Conservation (phyloP, 2,329 filamentous ascomycete species). For the Grosmannia clavigera region DNA sequence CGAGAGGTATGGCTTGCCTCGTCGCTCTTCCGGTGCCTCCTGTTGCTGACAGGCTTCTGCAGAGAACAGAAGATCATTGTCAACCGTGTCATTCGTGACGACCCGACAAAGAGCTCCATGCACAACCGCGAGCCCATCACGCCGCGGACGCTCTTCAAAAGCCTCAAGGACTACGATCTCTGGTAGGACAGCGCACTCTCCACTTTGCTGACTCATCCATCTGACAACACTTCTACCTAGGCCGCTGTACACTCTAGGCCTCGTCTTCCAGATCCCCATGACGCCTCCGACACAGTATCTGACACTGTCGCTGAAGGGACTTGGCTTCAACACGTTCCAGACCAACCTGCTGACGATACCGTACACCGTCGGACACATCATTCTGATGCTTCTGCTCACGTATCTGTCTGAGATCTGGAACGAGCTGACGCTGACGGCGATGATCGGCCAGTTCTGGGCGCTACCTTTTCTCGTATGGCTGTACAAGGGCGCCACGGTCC, state of each 20-base stretch:
- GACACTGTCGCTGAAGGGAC: slow-evolving; percentile 41
- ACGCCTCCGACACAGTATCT: slow-evolving; percentile 39
- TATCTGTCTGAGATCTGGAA: slow-evolving; percentile 31
- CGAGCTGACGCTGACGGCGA: slow-evolving; percentile 34
- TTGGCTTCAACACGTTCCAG: slow-evolving; percentile 49
- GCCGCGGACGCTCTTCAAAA: slow-evolving; percentile 34
- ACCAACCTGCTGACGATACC: slow-evolving; percentile 54
- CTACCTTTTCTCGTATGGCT: slow-evolving; percentile 46
- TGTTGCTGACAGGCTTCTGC: not conserved
- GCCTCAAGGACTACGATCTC: slow-evolving; percentile 26
- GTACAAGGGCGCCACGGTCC: slow-evolving; percentile 24
- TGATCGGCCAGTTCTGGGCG: slow-evolving; percentile 44
- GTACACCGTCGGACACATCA: slow-evolving; percentile 24
- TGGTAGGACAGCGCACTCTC: slow-evolving; percentile 4
- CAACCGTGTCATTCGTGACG: slow-evolving; percentile 45
- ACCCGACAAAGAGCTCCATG: slow-evolving; percentile 47
- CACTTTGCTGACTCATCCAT: not conserved
- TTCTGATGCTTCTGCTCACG: slow-evolving; percentile 24
- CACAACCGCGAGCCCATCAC: slow-evolving; percentile 47
- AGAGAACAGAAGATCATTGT: slow-evolving; percentile 48
- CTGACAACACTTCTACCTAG: slow-evolving; percentile 7
- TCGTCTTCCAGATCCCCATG: slow-evolving; percentile 41
- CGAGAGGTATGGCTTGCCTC: slow-evolving; percentile 23
- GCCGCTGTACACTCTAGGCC: slow-evolving; percentile 41
- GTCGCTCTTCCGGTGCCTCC: too few species aligned